Conservation (phyloP, 352 stramenopile genomes). For the Phytophthora sp. region DNA sequence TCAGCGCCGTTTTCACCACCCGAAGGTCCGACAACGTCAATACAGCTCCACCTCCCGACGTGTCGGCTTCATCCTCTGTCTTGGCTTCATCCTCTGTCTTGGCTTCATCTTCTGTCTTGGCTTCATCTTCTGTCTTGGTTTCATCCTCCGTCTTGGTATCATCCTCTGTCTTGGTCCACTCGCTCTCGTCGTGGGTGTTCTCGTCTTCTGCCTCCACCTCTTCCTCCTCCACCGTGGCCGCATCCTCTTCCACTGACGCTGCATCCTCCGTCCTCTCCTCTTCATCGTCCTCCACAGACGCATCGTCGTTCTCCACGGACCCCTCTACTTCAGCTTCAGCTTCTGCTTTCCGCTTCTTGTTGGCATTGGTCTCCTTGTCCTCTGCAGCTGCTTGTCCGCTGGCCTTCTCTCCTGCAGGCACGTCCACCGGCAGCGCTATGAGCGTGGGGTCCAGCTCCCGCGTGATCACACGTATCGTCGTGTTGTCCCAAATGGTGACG, state of each 20-base stretch:
- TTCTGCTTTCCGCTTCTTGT: constrained; percentile 30
- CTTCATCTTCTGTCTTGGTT: constrained; percentile 21
- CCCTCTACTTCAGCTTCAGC: constrained; percentile 37
- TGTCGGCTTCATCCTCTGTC: constrained; percentile 22
- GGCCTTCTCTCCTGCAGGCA: neutral
- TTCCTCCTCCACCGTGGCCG: constrained; percentile 41
- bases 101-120: no score
- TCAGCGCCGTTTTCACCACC: constrained; percentile 57
- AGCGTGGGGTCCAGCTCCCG: constrained; percentile 78
- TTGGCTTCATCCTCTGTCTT: constrained; percentile 27
- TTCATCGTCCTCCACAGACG: constrained; percentile 46
- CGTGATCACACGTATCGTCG: constrained; percentile 77
- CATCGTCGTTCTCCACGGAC: constrained; percentile 42
- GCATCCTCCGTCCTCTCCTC: constrained; percentile 35
- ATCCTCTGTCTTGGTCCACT: no score
- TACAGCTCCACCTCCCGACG: neutral
- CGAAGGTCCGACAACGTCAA: constrained; percentile 58
- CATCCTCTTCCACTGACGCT: constrained; percentile 39
- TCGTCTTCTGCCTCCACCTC: constrained; percentile 28
- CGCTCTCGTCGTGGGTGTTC: constrained; percentile 8
- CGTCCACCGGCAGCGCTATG: constrained; percentile 45
- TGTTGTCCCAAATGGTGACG: constrained; percentile 87
- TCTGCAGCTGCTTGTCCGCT: neutral
- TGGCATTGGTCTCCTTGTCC: constrained; percentile 2
- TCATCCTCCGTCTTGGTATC: no score